Conservation (phyloP, 352 stramenopile genomes). For the Pythium coloratum region DNA sequence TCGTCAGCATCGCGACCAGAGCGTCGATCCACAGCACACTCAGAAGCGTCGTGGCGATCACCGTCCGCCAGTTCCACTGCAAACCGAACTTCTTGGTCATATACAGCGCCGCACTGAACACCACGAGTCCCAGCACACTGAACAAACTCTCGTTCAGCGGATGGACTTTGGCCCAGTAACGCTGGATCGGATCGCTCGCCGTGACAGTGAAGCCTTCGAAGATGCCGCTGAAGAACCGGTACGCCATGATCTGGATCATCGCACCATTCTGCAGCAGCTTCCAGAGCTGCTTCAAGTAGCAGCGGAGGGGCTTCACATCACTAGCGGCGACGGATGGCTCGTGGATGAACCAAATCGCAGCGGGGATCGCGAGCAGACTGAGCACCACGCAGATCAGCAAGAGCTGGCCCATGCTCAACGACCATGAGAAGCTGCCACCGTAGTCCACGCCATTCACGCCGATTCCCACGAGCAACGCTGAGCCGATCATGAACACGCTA, state of each 20-base stretch:
- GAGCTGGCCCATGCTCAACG: slow-evolving; percentile 28
- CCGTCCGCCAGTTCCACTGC: slow-evolving; percentile 41
- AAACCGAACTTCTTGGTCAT: slow-evolving; percentile 32
- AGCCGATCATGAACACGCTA: slow-evolving; percentile 37
- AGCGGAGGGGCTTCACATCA: slow-evolving; percentile 16
- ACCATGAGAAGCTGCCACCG: slow-evolving; percentile 28
- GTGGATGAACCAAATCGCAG: slow-evolving; percentile 24
- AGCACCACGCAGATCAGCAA: slow-evolving; percentile 28
- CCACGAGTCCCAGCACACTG: slow-evolving; percentile 27
- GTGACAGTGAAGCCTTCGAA: slow-evolving; percentile 38
- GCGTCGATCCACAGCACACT: slow-evolving; percentile 32
- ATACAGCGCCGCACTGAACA: slow-evolving; percentile 33
- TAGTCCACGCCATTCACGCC: slow-evolving; percentile 30
- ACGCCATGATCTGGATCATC: slow-evolving; percentile 46
- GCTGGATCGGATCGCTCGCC: slow-evolving; percentile 32
- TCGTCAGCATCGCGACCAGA: slow-evolving; percentile 30
- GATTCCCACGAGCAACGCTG: slow-evolving; percentile 36
- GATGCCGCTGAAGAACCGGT: slow-evolving; percentile 43
- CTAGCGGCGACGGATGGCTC: slow-evolving; percentile 14
- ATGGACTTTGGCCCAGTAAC: slow-evolving; percentile 36
- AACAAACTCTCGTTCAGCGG: slow-evolving; percentile 43
- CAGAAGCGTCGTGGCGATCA: slow-evolving; percentile 31
- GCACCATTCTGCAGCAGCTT: slow-evolving; percentile 35
- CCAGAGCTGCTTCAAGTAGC: slow-evolving; percentile 36
- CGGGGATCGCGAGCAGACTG: slow-evolving; percentile 26